Base-by-base conservation (phyloP, 2,329 filamentous ascomycete genomes). In the Acephala macrosclerotiorum region DNA sequence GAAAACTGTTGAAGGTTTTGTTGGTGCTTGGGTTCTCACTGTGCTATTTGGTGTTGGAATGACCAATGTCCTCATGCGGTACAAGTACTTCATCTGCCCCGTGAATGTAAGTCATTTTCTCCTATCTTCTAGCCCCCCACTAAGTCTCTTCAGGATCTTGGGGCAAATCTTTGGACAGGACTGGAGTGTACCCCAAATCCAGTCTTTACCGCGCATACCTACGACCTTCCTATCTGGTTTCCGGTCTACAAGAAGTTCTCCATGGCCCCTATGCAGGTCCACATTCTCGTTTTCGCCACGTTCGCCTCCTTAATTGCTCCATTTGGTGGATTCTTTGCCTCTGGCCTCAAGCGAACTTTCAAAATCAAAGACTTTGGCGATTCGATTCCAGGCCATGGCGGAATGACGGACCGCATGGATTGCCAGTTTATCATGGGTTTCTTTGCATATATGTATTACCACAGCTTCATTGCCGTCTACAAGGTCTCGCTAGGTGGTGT, bases 401-500 rank as follows among this genome's bases (percentile, higher is more conserved):
- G 96, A 73, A 98, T 99, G 82, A 99, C 96, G 18, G 96, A 99
- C 78, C 92, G 96, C 68, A 98, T 99, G 95, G 96, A 99, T 77
- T 99, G 96, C 79, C 96, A 99, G 77, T 99, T 99, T 82, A 98
- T 98, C 83, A 99, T 99, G 96, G 96, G 96, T 9, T 96, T 97
- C 80, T 98, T 99, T 75, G 89, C 95, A 18, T 98, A 94, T 83
- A 94, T 99, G 87, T 99, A 99, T 82, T 99, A 96, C 81, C 94
- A 97, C 79, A 96, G 92, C 75, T 99, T 99, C 79, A 95, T 99
- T 75, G 94, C 94, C 3, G 85, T 93, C 7, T 89, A 97, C 83
- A 93, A 95, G 79, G 89, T 91, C 45, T 93, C 85, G 64, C 90
- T 97, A 22, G 96, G 95, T 22, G 89, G 88, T 62, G 91, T 99